phyloP scores from a whole-genome alignment of 345 rosid genomes.

The Hirschfeldia incana region DNA sequence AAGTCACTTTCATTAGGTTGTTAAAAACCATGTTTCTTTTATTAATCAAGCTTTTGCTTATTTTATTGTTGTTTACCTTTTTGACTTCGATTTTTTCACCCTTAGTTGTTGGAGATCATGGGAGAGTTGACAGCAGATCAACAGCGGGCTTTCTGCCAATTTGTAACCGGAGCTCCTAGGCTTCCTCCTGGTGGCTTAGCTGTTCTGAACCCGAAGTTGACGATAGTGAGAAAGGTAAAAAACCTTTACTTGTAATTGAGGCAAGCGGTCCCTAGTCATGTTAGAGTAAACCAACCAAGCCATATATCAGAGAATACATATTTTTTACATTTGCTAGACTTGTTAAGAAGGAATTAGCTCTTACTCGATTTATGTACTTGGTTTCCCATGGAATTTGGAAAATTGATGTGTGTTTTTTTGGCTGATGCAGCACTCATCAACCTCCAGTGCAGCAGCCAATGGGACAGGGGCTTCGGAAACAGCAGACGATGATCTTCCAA shows the following conservation, averaged over 20 bases:
- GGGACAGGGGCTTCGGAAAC: constrained; percentile 71
- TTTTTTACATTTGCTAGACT: background rate
- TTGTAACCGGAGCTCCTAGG: constrained; percentile 98
- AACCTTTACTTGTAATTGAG: background rate
- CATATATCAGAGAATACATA: background rate
- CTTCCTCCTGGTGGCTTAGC: constrained; percentile 99
- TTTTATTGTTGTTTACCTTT: constrained; percentile 7
- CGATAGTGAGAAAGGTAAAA: constrained; percentile 95
- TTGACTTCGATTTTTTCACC: background rate
- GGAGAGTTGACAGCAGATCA: constrained; percentile 95
- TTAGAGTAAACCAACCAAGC: background rate
- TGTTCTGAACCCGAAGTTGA: constrained; percentile 88
- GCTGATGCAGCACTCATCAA: constrained; percentile 84
- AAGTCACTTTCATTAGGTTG: constrained; percentile 29
- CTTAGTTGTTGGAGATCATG: constrained; percentile 93
- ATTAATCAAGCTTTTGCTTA: background rate
- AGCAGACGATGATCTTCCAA: constrained; percentile 94
- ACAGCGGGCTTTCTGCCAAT: constrained; percentile 97
- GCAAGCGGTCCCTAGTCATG: background rate
- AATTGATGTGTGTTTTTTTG: background rate
- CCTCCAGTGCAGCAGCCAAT: constrained; percentile 65
- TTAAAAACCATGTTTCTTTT: background rate
- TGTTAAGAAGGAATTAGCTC: background rate
- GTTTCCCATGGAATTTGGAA: background rate
- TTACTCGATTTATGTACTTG: background rate